Evolutionary conservation across 2,329 filamentous ascomycete genomes (phyloP).

Genomic region (Madurella fahalii): DNA sequence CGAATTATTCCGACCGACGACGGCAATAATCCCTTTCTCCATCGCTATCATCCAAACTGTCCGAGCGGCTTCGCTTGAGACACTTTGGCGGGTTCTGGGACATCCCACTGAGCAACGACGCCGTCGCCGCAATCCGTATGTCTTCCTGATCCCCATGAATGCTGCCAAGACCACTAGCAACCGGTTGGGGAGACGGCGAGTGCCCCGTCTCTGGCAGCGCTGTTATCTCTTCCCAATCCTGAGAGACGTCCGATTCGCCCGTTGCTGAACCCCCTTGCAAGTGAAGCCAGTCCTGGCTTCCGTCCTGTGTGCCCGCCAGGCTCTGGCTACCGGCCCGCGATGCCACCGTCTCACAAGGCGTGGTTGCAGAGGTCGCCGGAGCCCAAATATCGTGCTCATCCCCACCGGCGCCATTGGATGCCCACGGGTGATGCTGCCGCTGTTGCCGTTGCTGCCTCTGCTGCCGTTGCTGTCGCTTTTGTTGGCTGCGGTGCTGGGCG

Average conservation of each 20-base stretch:
- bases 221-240: constrained; percentile 19
- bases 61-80: constrained; percentile 5
- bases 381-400: constrained; percentile 11
- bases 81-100: neutral
- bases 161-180: too few relatives aligned
- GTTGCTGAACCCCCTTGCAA: neutral
- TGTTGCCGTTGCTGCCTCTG: constrained; percentile 4
- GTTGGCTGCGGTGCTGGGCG: neutral
- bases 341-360: neutral
- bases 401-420: neutral
- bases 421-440: neutral
- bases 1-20: too few relatives aligned
- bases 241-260: constrained; percentile 10
- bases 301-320: neutral
- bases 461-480: neutral
- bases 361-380: neutral
- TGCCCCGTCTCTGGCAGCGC: neutral
- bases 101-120: neutral
- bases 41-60: constrained; percentile 1
- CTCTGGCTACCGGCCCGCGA: neutral
- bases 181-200: neutral
- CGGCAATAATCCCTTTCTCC: neutral
- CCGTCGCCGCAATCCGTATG: neutral
- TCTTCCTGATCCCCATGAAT: too few relatives aligned
- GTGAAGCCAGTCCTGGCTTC: constrained; percentile 10